These are phyloP conservation scores for Vanderwaltozyma yarrowii DNA, from an alignment of 805 yeast genomes.

Conservation along the genomic window DNA sequence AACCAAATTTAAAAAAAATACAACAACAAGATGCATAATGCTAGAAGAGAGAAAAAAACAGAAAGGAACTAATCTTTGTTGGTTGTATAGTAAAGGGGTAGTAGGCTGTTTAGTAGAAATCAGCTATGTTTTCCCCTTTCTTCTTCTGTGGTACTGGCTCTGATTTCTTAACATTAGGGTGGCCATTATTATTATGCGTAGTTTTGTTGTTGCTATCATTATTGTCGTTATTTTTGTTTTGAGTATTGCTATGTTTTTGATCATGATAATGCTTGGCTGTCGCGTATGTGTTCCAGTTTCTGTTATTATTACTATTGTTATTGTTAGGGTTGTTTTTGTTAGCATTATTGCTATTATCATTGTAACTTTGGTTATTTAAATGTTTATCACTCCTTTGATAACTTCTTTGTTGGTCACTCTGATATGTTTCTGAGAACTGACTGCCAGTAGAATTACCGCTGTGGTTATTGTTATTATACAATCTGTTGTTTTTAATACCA, in stretches of 20 bases:
- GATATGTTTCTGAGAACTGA: no score
- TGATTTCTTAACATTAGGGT: not conserved
- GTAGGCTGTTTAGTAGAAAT: slow-evolving; percentile 2
- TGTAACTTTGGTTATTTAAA: not conserved
- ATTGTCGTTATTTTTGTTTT: not conserved
- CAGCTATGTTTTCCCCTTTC: not conserved
- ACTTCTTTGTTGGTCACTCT: no score
- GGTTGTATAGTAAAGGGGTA: no score
- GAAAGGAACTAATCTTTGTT: no score
- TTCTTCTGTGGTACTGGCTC: not conserved
- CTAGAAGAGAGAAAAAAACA: no score
- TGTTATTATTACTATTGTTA: not conserved
- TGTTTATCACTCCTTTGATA: no score
- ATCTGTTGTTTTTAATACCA: no score
- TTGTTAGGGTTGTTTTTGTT: not conserved
- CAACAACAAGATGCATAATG: no score
- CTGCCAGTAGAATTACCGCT: no score
- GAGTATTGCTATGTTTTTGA: not conserved
- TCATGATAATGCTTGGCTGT: not conserved
- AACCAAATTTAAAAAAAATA: no score
- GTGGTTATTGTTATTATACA: no score
- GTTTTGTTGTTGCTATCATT: not conserved
- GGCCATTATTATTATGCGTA: not conserved
- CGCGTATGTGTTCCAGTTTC: not conserved
- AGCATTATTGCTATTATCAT: not conserved